A percentile compares a stretch with the other conserved stretches of the same genome.
Conservation (phyloP, 2,329 filamentous ascomycete species). For the Cordyceps sp. region DNA sequence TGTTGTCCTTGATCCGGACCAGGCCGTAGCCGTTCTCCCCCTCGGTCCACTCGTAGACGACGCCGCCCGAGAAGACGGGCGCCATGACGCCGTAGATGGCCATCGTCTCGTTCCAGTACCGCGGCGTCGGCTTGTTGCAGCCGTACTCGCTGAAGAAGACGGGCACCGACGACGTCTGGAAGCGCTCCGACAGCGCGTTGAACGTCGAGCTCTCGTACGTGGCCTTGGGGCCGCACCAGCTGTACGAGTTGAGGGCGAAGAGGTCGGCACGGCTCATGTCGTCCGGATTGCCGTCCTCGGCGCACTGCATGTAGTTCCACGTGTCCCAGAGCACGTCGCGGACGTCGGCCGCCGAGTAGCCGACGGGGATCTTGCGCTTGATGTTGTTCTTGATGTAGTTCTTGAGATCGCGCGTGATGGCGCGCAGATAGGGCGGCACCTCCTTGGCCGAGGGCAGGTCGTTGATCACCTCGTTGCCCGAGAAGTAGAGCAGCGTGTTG, state of each 20-base stretch:
- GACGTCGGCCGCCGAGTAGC: constrained; percentile 70
- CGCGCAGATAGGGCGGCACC: constrained; percentile 56
- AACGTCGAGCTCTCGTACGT: constrained; percentile 47
- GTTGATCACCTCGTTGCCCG: constrained; percentile 66
- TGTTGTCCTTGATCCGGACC: constrained; percentile 42
- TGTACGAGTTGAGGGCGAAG: constrained; percentile 60
- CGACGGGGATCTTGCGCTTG: constrained; percentile 54
- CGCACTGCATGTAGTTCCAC: constrained; percentile 61
- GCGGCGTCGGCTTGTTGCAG: constrained; percentile 56
- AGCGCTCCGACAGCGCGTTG: constrained; percentile 44
- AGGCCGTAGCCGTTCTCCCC: constrained; percentile 52
- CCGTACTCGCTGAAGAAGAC: constrained; percentile 74
- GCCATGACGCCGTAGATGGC: constrained; percentile 60
- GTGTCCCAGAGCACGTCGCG: constrained; percentile 56
- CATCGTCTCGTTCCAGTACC: constrained; percentile 59
- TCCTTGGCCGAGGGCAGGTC: constrained; percentile 38
- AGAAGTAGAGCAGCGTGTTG: constrained; percentile 58
- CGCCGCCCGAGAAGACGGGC: constrained; percentile 51
- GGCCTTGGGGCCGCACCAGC: constrained; percentile 48
- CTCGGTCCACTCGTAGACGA: constrained; percentile 69
- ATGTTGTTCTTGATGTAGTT: constrained; percentile 60
- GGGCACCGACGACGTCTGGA: constrained; percentile 49
- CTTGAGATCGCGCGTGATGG: constrained; percentile 65
- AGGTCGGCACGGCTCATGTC: constrained; percentile 53
- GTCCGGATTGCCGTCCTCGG: constrained; percentile 30